Evolutionary conservation across 129 eudicot genomes (phyloP), one percentile per base, ranked within the genome.

Genomic region (Ambrosia artemisiifolia): DNA sequence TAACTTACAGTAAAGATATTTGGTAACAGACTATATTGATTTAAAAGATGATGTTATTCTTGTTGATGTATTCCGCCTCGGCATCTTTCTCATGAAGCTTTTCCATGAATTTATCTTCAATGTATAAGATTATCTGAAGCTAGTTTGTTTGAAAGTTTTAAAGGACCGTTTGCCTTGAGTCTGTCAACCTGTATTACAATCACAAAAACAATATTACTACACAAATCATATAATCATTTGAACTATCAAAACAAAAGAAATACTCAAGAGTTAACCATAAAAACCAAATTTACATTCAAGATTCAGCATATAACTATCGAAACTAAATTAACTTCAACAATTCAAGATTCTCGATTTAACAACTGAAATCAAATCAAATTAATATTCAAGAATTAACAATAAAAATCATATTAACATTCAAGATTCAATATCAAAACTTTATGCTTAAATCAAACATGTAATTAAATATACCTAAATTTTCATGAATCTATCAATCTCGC

Each of bases 61-160:
- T 78, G 80, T 84, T 89, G 40, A 84, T 89, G 46, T 70, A 62
- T 40, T 89, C 92, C 47, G 86, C 68, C 64, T 86, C 90, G 5
- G 85, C 74, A 32, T 89, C 89, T 75, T 86, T 89, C 63, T 89
- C 92, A 11, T 86, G 86, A 13, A 86, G 79, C 63, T 86, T 89
- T 20, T 82, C 81, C 10, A 80, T 72, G 40, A 86, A 77, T 19
- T 82, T 89, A 2, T 84, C 90, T 84, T 89, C 96, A 3, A 89
- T 72, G 32, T 66, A 81, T 11, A 92, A 82, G 63, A 89, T 75
- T 47, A 84, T 76, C 13, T 82, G 96, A 53, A 84, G 86, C 35
- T 86, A 92, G 54, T 83, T 84, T n/a, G 87, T 76, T 67, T 89
- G 96, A 60, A 86, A 76, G 67, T 86, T 89, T 76, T 86, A 89